phyloP scores from a whole-genome alignment of 2,329 filamentous ascomycete species.

The Zasmidium angulare region DNA sequence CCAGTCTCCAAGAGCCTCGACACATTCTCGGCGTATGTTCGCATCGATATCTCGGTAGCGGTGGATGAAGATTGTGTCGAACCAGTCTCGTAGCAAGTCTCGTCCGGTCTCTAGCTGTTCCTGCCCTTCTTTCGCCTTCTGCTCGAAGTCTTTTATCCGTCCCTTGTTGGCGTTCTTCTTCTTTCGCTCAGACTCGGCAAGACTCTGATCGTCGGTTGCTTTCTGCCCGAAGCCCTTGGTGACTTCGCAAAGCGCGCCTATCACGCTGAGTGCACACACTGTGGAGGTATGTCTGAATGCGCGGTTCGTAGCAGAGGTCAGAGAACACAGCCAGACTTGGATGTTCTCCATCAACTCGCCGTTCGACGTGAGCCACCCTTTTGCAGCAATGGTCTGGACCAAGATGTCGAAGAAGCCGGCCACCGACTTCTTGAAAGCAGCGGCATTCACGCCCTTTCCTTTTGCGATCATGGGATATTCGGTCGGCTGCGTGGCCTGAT shows the following conservation, averaged over 20 bases:
- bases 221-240: slow-evolving; percentile 69
- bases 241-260: slow-evolving; percentile 72
- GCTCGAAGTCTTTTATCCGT: slow-evolving; percentile 70
- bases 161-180: slow-evolving; percentile 75
- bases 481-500: slow-evolving; percentile 69
- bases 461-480: slow-evolving; percentile 91
- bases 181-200: slow-evolving; percentile 74
- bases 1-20: slow-evolving; percentile 84
- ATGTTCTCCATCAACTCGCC: slow-evolving; percentile 80
- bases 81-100: slow-evolving; percentile 76
- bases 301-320: slow-evolving; percentile 83
- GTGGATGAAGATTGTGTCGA: slow-evolving; percentile 91
- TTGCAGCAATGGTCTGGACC: slow-evolving; percentile 75
- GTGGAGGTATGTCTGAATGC: slow-evolving; percentile 95
- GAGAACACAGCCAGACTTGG: slow-evolving; percentile 81
- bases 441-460: slow-evolving; percentile 62
- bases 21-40: slow-evolving; percentile 83
- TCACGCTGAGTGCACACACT: slow-evolving; percentile 76
- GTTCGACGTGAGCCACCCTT: slow-evolving; percentile 78
- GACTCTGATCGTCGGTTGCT: slow-evolving; percentile 73
- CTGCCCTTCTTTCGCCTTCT: slow-evolving; percentile 68
- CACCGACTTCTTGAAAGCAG: slow-evolving; percentile 75
- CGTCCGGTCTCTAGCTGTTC: slow-evolving; percentile 69
- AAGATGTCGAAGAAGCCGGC: slow-evolving; percentile 76
- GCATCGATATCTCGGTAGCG: slow-evolving; percentile 93